Evolutionary conservation across 768 basidiomycete genomes (phyloP).

Genomic region (Trametes sanguinea): DNA sequence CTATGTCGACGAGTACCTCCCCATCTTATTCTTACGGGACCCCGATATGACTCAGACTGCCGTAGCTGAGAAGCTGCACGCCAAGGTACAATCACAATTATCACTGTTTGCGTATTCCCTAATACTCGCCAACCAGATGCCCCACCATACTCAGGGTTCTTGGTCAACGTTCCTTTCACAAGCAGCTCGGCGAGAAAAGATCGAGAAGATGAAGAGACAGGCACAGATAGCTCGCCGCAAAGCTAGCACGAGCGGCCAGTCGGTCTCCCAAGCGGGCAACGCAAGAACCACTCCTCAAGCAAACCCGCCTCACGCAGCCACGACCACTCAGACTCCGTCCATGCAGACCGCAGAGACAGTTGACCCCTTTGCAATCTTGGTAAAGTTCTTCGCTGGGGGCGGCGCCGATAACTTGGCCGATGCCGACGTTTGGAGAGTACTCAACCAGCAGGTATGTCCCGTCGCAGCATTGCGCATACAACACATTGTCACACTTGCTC

Average conservation of each 20-base stretch:
- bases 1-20: constrained; percentile 47
- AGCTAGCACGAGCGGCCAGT: constrained; percentile 8
- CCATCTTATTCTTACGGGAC: constrained; percentile 50
- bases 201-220: constrained; percentile 52
- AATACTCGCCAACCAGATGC: constrained; percentile 46
- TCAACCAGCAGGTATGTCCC: constrained; percentile 46
- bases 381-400: constrained; percentile 55
- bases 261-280: background rate
- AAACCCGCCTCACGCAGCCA: background rate
- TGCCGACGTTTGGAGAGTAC: constrained; percentile 52
- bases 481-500: background rate
- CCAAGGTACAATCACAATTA: constrained; percentile 44
- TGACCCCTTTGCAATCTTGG: constrained; percentile 39
- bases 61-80: constrained; percentile 42
- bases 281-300: background rate
- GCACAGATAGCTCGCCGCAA: constrained; percentile 56
- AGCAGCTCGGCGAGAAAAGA: constrained; percentile 34
- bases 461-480: too few species aligned
- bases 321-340: background rate
- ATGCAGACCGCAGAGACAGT: constrained; percentile 42
- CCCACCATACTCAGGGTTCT: constrained; percentile 54
- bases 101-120: background rate
- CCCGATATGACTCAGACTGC: constrained; percentile 42
- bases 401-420: constrained; percentile 50
- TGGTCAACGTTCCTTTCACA: constrained; percentile 47